Base-by-base conservation (phyloP, 1,284 basidiomycete species). In the Tylopilus sp. region DNA sequence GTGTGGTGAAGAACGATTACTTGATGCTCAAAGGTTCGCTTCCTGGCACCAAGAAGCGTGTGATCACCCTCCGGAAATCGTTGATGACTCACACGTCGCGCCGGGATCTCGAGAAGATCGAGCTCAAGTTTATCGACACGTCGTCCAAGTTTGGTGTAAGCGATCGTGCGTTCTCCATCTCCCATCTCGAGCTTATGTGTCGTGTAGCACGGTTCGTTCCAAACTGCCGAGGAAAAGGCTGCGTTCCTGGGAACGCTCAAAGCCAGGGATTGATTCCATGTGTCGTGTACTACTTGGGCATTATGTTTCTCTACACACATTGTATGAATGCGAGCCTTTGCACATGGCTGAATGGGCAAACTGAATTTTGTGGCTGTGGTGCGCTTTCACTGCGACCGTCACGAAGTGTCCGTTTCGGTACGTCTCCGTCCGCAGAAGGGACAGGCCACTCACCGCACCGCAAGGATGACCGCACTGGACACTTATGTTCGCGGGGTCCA, bases 41-140 rank as follows among this genome's bases (percentile, higher is more conserved):
- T 68, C 92, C 92, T 59, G 96, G 96, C 70, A 93, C 92, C 72
- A 94, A 94, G 84, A 98, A 99, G 85, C 92, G 97, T 82, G 90
- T 99, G 58, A 83, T 97, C 68, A 97, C 94, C 54, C 82, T 95
- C 70, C 88, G 92, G 69, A 94, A 91, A 72, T 91, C 89, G 25
- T 80, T 92, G 64, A 90, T 92, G 88, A 86, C 88, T 61, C 90
- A 91, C 77, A 91, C 90, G 29, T 89, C 87, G 58, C 88, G 91
- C 70, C 84, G 86, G 74, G 90, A 94, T 72, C 84, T 97, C 68
- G 94, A 99, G 85, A 94, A 98, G 80, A 92, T 98, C 63, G 84
- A 90, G 61, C 92, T 99, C 84, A 99, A 98, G 79, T 96, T 96
- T 81, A 97, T 98, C 84, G 93, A 96, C 73, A 98, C 95, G 46